These are phyloP conservation scores for Claviceps sp. DNA, from an alignment of 2,329 filamentous ascomycete species.

Conservation along the genomic window DNA sequence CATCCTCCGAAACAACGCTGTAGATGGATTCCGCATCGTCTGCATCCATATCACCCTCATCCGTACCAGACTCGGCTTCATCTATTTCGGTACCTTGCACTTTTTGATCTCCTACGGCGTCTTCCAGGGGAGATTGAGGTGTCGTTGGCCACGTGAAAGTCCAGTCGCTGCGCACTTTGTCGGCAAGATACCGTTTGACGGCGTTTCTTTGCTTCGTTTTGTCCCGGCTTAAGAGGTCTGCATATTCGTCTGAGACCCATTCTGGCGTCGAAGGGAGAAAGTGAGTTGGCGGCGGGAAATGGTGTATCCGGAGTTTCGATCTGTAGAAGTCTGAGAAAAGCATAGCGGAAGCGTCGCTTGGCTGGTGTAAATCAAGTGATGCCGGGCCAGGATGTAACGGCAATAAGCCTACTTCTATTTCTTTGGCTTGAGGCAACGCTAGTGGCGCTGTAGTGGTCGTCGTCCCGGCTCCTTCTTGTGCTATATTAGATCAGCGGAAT, in stretches of 20 bases:
- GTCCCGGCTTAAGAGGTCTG: slow-evolving; percentile 48
- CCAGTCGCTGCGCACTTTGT: slow-evolving; percentile 47
- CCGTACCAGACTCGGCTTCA: slow-evolving; percentile 6
- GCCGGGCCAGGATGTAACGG: neutral
- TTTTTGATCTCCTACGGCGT: slow-evolving; percentile 19
- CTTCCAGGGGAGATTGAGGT: slow-evolving; percentile 16
- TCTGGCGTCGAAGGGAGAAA: slow-evolving; percentile 17
- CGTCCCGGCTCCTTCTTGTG: neutral
- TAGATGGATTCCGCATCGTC: slow-evolving; percentile 38
- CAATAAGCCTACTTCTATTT: neutral
- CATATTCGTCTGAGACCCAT: slow-evolving; percentile 38
- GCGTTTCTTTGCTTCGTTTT: slow-evolving; percentile 51
- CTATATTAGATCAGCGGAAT: neutral
- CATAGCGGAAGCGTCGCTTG: slow-evolving; percentile 22
- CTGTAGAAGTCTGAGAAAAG: slow-evolving; percentile 48
- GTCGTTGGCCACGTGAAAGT: slow-evolving; percentile 40
- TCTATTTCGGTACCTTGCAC: slow-evolving; percentile 30
- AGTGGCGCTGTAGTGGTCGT: neutral
- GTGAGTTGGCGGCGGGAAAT: slow-evolving; percentile 17
- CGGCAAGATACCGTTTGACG: slow-evolving; percentile 39
- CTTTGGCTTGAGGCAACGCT: neutral
- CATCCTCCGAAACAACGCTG: slow-evolving; percentile 44
- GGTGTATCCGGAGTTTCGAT: slow-evolving; percentile 33
- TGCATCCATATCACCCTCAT: slow-evolving; percentile 18
- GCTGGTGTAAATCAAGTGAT: neutral